These are phyloP conservation scores for Aspergillus affinis DNA, from an alignment of 495 filamentous ascomycete species.

Conservation along the genomic window DNA sequence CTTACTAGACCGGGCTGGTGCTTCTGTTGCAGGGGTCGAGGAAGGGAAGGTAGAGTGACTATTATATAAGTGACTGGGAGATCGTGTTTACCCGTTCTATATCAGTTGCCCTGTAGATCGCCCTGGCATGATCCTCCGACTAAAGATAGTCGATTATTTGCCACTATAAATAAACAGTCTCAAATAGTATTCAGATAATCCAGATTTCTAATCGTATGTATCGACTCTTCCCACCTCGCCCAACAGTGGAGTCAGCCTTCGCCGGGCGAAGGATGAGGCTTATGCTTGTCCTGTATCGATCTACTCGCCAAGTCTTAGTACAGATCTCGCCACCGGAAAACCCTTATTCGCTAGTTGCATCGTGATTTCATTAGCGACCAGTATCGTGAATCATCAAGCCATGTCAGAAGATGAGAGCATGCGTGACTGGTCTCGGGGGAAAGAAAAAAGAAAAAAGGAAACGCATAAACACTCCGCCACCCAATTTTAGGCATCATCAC, in stretches of 20 bases:
- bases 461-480: conserved; percentile 8
- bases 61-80: too few species aligned
- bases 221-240: not conserved
- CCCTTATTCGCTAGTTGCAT: not conserved
- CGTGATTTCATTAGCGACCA: not conserved
- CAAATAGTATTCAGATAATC: not conserved
- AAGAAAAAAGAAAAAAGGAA: not conserved
- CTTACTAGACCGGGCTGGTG: too few species aligned
- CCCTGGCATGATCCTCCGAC: not conserved
- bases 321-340: not conserved
- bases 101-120: too few species aligned
- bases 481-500: conserved; percentile 8
- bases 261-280: not conserved
- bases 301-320: not conserved
- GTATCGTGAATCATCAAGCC: conserved; percentile 4
- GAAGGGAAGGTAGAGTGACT: too few species aligned
- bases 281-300: not conserved
- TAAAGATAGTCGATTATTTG: not conserved
- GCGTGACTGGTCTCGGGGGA: not conserved
- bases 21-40: too few species aligned
- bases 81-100: too few species aligned
- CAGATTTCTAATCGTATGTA: not conserved
- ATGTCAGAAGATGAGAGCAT: not conserved
- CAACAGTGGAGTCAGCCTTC: not conserved
- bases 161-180: not conserved